Evolutionary conservation across 2,329 filamentous ascomycete species (phyloP).

Genomic region (Colletotrichum costaricense): DNA sequence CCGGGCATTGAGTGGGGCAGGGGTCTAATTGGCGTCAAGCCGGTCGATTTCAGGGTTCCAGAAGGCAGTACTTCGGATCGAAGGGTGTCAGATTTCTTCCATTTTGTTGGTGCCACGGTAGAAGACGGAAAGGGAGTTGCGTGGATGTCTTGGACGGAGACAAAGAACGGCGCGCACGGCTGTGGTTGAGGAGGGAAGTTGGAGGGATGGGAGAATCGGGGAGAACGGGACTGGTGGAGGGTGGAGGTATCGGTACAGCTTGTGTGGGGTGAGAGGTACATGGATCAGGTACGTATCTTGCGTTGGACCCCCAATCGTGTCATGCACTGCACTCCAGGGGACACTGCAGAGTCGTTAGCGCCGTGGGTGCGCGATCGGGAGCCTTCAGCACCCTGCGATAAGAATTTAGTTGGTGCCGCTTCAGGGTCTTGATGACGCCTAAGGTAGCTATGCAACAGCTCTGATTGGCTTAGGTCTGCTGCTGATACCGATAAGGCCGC

Average conservation of each 20-base stretch:
- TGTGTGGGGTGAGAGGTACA: background rate
- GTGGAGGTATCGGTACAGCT: background rate
- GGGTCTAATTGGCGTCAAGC: slow-evolving; percentile 21
- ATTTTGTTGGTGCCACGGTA: background rate
- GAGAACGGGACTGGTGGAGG: background rate
- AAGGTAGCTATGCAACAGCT: no score
- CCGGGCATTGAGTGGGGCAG: slow-evolving; percentile 1
- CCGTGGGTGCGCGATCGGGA: no score
- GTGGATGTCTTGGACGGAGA: background rate
- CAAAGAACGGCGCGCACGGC: slow-evolving; percentile 12
- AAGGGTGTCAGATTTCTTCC: slow-evolving; percentile 3
- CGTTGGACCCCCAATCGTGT: background rate
- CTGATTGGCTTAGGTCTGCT: background rate
- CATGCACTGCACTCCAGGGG: background rate
- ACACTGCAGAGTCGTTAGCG: background rate
- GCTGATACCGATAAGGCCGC: slow-evolving; percentile 2
- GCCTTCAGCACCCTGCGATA: no score
- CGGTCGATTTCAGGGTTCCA: slow-evolving; percentile 25
- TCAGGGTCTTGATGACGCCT: background rate
- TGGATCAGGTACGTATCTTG: background rate
- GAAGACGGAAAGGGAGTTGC: background rate
- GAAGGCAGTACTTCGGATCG: background rate
- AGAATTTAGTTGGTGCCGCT: no score
- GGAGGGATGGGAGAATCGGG: background rate
- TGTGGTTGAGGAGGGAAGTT: background rate